Percentiles rank a stretch among this genome's conserved stretches.
These are phyloP conservation scores for Chrysoporthe puriensis DNA, from an alignment of 2,329 filamentous ascomycete genomes.

Conservation along the genomic window DNA sequence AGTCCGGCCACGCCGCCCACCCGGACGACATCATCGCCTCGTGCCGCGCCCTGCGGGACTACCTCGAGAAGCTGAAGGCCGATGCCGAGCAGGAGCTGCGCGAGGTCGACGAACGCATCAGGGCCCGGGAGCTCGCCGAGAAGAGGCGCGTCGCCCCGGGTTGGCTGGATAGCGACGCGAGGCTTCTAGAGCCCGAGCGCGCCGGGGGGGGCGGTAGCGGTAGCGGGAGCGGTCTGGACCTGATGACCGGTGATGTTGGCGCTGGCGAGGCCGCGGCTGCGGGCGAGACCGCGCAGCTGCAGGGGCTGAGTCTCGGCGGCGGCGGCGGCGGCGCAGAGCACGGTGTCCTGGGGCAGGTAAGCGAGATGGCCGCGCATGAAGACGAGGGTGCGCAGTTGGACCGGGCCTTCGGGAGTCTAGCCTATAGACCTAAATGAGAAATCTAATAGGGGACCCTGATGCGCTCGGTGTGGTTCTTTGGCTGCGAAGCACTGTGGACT, in stretches of 20 bases:
- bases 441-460: background rate
- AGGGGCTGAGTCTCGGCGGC: slow-evolving; percentile 48
- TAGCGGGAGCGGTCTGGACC: slow-evolving; percentile 42
- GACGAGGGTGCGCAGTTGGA: slow-evolving; percentile 59
- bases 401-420: slow-evolving; percentile 58
- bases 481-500: too few species aligned
- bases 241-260: slow-evolving; percentile 16
- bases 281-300: slow-evolving; percentile 59
- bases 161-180: slow-evolving; percentile 76
- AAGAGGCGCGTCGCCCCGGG: slow-evolving; percentile 79
- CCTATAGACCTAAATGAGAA: slow-evolving; percentile 32
- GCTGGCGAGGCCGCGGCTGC: background rate
- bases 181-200: slow-evolving; percentile 70
- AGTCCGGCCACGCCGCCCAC: slow-evolving; percentile 80
- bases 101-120: slow-evolving; percentile 70
- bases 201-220: slow-evolving; percentile 33
- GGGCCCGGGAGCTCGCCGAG: slow-evolving; percentile 72
- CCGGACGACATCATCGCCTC: slow-evolving; percentile 84
- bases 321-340: slow-evolving; percentile 18
- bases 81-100: slow-evolving; percentile 70
- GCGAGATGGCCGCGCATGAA: slow-evolving; percentile 47
- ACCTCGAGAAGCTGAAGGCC: slow-evolving; percentile 70
- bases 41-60: slow-evolving; percentile 76
- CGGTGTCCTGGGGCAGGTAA: slow-evolving; percentile 33
- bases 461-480: background rate